A percentile compares a stretch with the other conserved stretches of the same genome.
These are phyloP conservation scores for Neurospora sp. DNA, from an alignment of 495 filamentous ascomycete genomes.

Conservation along the genomic window DNA sequence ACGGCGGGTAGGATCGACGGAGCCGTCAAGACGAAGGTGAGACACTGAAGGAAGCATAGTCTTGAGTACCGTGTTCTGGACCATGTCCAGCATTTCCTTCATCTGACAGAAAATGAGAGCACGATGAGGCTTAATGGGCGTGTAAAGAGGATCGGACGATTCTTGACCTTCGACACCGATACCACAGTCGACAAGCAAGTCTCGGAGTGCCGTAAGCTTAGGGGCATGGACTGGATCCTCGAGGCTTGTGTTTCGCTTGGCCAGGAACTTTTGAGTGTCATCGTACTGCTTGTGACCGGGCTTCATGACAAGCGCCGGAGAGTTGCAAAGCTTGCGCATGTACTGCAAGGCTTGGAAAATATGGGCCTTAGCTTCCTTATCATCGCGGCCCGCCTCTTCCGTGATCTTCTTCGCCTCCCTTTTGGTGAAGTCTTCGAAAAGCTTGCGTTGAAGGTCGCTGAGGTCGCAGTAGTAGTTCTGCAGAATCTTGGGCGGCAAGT, in stretches of 20 bases:
- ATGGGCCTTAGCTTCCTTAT: constrained; percentile 90
- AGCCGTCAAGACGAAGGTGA: constrained; percentile 83
- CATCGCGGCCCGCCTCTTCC: constrained; percentile 63
- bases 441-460: constrained; percentile 83
- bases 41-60: constrained; percentile 78
- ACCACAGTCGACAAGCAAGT: constrained; percentile 88
- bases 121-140: constrained; percentile 85
- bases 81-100: constrained; percentile 99
- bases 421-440: constrained; percentile 94
- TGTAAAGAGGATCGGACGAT: constrained; percentile 46
- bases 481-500: constrained; percentile 94
- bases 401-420: constrained; percentile 77
- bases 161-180: constrained; percentile 71
- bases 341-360: constrained; percentile 99
- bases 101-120: constrained; percentile 98
- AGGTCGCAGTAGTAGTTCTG: constrained; percentile 99
- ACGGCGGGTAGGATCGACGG: constrained; percentile 78
- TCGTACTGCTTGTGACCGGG: constrained; percentile 85
- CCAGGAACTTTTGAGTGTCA: constrained; percentile 64
- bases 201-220: constrained; percentile 79
- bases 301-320: constrained; percentile 89
- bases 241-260: constrained; percentile 60
- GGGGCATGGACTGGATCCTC: constrained; percentile 83
- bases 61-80: constrained; percentile 82
- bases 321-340: constrained; percentile 98